These are phyloP conservation scores for Pyrenochaeta sp. DNA, from an alignment of 2,329 filamentous ascomycete genomes.

Conservation along the genomic window DNA sequence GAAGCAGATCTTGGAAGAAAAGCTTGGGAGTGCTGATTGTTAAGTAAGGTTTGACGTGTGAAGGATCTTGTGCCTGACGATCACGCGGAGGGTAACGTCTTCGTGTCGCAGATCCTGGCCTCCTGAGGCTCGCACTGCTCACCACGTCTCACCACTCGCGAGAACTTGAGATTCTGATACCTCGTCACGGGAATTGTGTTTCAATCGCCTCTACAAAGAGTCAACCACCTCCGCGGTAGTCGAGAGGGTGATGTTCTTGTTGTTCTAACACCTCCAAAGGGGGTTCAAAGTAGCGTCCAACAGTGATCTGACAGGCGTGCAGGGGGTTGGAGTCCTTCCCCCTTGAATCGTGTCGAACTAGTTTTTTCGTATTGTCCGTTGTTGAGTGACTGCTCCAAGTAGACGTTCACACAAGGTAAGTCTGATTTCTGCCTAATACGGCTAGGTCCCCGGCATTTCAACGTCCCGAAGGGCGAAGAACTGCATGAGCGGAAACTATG, in stretches of 20 bases:
- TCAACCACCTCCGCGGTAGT: too few relatives aligned
- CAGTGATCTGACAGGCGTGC: too few relatives aligned
- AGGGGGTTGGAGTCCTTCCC: too few relatives aligned
- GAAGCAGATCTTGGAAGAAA: constrained; percentile 23
- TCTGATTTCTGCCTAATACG: not conserved
- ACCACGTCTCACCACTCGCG: not conserved
- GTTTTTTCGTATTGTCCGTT: too few relatives aligned
- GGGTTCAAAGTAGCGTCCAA: too few relatives aligned
- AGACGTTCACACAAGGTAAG: too few relatives aligned
- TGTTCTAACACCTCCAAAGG: too few relatives aligned
- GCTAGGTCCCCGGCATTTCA: not conserved
- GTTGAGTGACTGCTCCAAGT: too few relatives aligned
- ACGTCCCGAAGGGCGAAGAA: not conserved
- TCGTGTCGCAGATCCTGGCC: constrained; percentile 10
- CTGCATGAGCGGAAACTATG: not conserved
- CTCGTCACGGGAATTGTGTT: not conserved
- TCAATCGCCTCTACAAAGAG: not conserved
- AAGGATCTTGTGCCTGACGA: constrained; percentile 15
- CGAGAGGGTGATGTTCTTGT: too few relatives aligned
- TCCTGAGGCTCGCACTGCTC: constrained; percentile 10
- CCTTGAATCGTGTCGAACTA: too few relatives aligned
- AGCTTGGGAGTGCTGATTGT: constrained; percentile 16
- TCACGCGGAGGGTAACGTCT: constrained; percentile 4
- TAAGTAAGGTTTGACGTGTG: constrained; percentile 5
- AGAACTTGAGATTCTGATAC: not conserved